Evolutionary conservation across 2,329 filamentous ascomycete species (phyloP), one percentile per base, ranked within the genome.

Genomic region (Alternaria atra): DNA sequence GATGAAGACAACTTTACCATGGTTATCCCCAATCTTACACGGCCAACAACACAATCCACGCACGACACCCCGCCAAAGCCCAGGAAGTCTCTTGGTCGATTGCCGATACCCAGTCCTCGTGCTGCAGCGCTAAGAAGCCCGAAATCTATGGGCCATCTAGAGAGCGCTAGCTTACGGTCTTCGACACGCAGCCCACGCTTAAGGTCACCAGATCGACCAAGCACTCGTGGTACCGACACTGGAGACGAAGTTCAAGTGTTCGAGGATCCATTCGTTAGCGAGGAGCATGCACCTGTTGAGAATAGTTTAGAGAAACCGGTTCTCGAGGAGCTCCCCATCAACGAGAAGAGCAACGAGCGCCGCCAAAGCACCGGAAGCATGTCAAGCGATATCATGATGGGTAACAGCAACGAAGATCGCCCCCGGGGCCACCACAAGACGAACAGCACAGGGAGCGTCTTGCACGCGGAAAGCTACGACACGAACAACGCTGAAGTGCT

Each of bases 1-100:
- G 81, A 81, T 27, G 81, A 84, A 15, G 82, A 84, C 32, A 81
- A 82, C 53, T 84, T 85, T 63, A 84, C 82, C 4, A 84, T 85
- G 80, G 81, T 85, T 7, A 69, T 85, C 43, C 84, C 83, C 3
- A 80, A 64, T 29, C 72, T 77, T 52, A 67, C 67, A 23, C 72
- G 70, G 25, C 76, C 75, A n/a, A 58, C 56, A 52, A 50, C 66
- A 27, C 75, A 77, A 59, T 60, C 67, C 12, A 64, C 65, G 10
- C 74, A 76, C 20, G 68, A 67, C 15, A 79, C 74, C 25, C 76
- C 76, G 42, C 74, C 75, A 15, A 79, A 79, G 57, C 58, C 68
- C 4, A 60, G 63, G 5, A 59, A 63, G 3, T 72, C 71, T 23
- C 58, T 71, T 32, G 64, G 65, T 29, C 72, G 70, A 27, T 52